Evolutionary conservation across 2,329 filamentous ascomycete species (phyloP).

Genomic region (Sclerotinia sclerotiorum): DNA sequence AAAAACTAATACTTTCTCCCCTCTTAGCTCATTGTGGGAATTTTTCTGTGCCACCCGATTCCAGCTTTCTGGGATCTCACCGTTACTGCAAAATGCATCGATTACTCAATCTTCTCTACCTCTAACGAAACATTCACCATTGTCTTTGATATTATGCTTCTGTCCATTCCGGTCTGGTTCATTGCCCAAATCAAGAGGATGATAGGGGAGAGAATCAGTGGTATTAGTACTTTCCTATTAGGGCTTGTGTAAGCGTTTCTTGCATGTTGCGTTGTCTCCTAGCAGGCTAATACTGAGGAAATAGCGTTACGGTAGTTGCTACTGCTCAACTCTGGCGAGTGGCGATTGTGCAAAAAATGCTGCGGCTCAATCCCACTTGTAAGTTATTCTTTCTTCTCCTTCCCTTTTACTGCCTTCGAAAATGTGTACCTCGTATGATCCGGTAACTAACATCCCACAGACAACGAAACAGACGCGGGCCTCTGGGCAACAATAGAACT

Average conservation of each 20-base stretch:
- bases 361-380: conserved; percentile 11
- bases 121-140: conserved; percentile 17
- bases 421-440: too few relatives aligned
- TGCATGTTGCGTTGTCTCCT: neutral
- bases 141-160: conserved; percentile 5
- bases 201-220: conserved; percentile 1
- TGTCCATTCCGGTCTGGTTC: conserved; percentile 16
- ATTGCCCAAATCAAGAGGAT: conserved; percentile 10
- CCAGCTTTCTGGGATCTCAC: conserved; percentile 3
- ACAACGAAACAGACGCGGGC: conserved; percentile 4
- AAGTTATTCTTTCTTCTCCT: neutral
- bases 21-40: neutral
- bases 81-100: neutral
- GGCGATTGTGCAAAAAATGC: neutral
- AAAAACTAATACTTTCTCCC: neutral
- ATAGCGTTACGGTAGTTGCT: conserved; percentile 13
- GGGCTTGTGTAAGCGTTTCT: conserved; percentile 5
- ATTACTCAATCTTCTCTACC: conserved; percentile 8
- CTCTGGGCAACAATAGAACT: conserved; percentile 11
- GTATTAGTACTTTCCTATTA: conserved; percentile 5
- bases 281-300: neutral
- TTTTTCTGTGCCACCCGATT: conserved; percentile 4
- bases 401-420: neutral
- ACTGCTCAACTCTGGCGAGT: neutral
- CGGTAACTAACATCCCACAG: neutral